phyloP scores from a whole-genome alignment of 352 stramenopile genomes.

The Phytophthora citrophthora region DNA sequence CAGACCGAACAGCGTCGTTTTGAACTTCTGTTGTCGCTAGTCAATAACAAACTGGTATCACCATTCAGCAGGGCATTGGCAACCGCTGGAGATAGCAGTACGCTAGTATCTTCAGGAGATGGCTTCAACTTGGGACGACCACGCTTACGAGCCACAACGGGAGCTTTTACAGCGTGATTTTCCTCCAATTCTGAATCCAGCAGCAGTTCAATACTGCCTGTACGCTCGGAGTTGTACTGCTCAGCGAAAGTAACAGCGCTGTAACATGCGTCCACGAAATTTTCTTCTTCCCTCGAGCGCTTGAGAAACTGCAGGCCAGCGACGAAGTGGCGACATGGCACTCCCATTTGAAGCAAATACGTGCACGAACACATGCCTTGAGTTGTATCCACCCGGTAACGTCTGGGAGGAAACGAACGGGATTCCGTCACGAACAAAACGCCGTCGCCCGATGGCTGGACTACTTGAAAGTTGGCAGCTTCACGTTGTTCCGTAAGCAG shows the following conservation, averaged over 20 bases:
- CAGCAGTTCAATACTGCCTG: constrained; percentile 36
- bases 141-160: constrained; percentile 36
- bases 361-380: constrained; percentile 38
- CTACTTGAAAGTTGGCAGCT: constrained; percentile 43
- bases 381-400: constrained; percentile 39
- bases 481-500: constrained; percentile 37
- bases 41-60: constrained; percentile 9
- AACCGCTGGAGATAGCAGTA: constrained; percentile 13
- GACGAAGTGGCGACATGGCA: constrained; percentile 43
- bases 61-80: constrained; percentile 12
- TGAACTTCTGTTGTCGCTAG: constrained; percentile 1
- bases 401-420: constrained; percentile 41
- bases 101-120: constrained; percentile 8
- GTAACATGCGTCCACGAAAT: constrained; percentile 34
- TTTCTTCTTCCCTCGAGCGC: constrained; percentile 21
- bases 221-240: constrained; percentile 35
- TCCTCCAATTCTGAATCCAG: constrained; percentile 42
- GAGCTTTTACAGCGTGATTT: constrained; percentile 32
- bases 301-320: constrained; percentile 37
- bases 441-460: constrained; percentile 37
- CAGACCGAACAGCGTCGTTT: constrained; percentile 39
- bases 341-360: constrained; percentile 42
- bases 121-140: constrained; percentile 40
- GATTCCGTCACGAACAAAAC: constrained; percentile 43
- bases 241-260: constrained; percentile 28